Conservation (phyloP, 208 protist genomes). For the Naegleria gruberi region DNA sequence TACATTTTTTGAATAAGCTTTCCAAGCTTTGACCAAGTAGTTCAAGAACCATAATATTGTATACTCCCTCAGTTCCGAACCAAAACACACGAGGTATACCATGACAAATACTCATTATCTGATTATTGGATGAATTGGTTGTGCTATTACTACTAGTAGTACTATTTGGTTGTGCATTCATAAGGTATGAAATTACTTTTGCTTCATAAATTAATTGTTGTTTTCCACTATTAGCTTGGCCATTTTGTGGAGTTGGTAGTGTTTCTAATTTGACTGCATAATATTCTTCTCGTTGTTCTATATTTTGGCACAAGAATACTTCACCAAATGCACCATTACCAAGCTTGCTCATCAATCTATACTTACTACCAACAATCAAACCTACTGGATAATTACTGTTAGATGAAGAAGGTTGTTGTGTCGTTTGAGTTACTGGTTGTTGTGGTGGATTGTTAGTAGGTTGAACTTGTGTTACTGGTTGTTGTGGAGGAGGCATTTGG, state of each 20-base stretch:
- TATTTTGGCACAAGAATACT: not conserved
- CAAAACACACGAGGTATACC: not conserved
- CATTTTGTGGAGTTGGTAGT: not conserved
- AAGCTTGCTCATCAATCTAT: not conserved
- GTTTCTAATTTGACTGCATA: not conserved
- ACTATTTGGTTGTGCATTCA: not conserved
- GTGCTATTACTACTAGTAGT: not conserved
- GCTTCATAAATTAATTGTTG: conserved; percentile 9
- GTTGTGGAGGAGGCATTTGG: not conserved
- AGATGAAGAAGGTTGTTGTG: not conserved
- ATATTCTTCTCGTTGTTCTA: not conserved
- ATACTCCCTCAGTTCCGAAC: not conserved
- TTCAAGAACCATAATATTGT: conserved; percentile 56
- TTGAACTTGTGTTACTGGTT: not conserved
- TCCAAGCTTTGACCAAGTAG: conserved; percentile 77
- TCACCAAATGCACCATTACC: not conserved
- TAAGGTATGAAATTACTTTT: not conserved
- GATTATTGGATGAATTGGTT: not conserved
- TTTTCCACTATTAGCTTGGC: not conserved
- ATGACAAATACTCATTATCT: not conserved
- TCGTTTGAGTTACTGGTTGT: not conserved
- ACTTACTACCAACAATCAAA: not conserved
- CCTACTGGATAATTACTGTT: not conserved
- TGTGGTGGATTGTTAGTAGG: not conserved
- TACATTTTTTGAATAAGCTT: conserved; percentile 68